These are phyloP conservation scores for Biscutella laevigata DNA, from an alignment of 441 rosid genomes.

Conservation along the genomic window DNA sequence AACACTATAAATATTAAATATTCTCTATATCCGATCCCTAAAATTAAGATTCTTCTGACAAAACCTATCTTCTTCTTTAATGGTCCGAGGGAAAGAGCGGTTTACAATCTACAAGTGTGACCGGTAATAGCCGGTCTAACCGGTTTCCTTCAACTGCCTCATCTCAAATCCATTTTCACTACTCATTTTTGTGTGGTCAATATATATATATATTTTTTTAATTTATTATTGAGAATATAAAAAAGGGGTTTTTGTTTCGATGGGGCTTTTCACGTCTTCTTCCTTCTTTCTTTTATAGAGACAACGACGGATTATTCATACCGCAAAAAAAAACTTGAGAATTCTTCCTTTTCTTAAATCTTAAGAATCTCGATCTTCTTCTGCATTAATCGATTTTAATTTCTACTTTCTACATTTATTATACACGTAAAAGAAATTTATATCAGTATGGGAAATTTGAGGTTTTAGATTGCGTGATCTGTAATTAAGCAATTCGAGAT, in stretches of 20 bases:
- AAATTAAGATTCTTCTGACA: slow-evolving; percentile 22
- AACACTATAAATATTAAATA: too few species aligned
- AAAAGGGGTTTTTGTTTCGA: background rate
- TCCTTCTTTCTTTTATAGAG: slow-evolving; percentile 12
- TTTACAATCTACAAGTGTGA: background rate
- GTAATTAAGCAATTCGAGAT: slow-evolving; percentile 21
- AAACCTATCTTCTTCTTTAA: slow-evolving; percentile 35
- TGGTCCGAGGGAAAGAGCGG: slow-evolving; percentile 18
- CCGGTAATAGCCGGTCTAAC: slow-evolving; percentile 26
- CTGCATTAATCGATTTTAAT: slow-evolving; percentile 11
- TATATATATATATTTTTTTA: background rate
- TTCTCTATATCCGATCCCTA: slow-evolving; percentile 26
- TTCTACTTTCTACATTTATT: slow-evolving; percentile 15
- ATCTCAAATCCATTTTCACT: slow-evolving; percentile 42
- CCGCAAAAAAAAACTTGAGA: background rate
- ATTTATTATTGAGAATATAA: background rate
- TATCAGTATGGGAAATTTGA: background rate
- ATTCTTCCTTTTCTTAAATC: slow-evolving; percentile 11
- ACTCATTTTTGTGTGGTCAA: slow-evolving; percentile 21
- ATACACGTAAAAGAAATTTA: background rate
- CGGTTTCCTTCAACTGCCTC: slow-evolving; percentile 26
- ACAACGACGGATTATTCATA: slow-evolving; percentile 19
- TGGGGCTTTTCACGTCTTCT: slow-evolving; percentile 18
- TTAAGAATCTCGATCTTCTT: background rate
- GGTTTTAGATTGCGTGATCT: slow-evolving; percentile 21